Evolutionary conservation across 2,329 filamentous ascomycete species (phyloP), one percentile per base, ranked within the genome.

Genomic region (Fusarium succisae): DNA sequence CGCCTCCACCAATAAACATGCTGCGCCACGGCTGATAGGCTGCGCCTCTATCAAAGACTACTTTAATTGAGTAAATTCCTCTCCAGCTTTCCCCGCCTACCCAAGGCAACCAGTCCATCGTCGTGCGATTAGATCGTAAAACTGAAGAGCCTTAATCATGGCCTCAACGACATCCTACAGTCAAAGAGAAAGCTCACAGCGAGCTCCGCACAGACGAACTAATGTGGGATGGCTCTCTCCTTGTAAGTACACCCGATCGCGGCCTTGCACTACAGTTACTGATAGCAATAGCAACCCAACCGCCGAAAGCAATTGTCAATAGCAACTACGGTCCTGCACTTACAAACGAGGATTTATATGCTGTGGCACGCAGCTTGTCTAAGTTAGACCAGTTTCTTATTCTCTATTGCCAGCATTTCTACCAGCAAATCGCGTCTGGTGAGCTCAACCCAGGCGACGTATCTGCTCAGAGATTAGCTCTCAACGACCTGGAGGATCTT

Each of bases 121-220:
- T 50, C 9, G 7, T 3, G 7, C 6, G 2, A 12, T 15, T 3
- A n/a, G 13, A 10, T n/a, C 6, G 4, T 0, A 1, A 7, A 10
- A 0, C 1, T 7, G 7, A 51, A 24, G 15, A 18, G 0, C 1
- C 22, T n/a, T 4, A 2, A 38, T 1, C 2, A 55, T 55, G 51
- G 51, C 51, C 24, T 55, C 37, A n/a, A 30, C 51, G 1, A 18
- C 51, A 39, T 55, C 51, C 3, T 55, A 55, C 14, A 39, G 35
- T 13, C 8, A n/a, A 3, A 20, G 51, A 30, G 51, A 39, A 14
- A 8, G 3, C 20, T 10, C 37, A 14, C 14, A 18, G 7, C 20
- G 37, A 39, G 20, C 20, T 5, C 32, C 14, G 10, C 8, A 55
- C 51, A 55, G 51, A 8, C 51, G 51, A 2, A 2, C 51, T 5